phyloP scores from a whole-genome alignment of 176 grass and related monocot genomes.

The Oryza rufipogon region DNA sequence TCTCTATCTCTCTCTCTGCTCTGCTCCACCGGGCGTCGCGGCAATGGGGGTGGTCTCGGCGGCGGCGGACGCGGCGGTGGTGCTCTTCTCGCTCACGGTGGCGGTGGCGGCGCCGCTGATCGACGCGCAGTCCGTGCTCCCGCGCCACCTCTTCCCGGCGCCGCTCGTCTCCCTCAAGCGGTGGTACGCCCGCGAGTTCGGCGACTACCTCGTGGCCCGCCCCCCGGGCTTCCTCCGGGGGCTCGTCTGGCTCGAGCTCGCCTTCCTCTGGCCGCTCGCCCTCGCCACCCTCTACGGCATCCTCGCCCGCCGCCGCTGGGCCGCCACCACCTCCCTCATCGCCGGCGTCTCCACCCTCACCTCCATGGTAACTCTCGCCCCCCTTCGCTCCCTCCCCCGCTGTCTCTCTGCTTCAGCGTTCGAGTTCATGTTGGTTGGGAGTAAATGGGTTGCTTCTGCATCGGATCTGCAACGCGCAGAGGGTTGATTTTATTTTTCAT shows the following conservation, averaged over 20 bases:
- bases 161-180: slow-evolving; percentile 53
- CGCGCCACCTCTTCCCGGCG: slow-evolving; percentile 46
- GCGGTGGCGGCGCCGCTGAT: slow-evolving; percentile 57
- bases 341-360: slow-evolving; percentile 65
- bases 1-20: no score
- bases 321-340: slow-evolving; percentile 76
- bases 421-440: background rate
- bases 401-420: background rate
- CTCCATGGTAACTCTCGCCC: slow-evolving; percentile 54
- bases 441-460: background rate
- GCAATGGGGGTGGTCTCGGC: slow-evolving; percentile 60
- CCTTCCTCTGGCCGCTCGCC: slow-evolving; percentile 81
- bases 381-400: background rate
- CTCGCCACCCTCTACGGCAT: slow-evolving; percentile 72
- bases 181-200: slow-evolving; percentile 67
- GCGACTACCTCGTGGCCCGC: slow-evolving; percentile 66
- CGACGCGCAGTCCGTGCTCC: slow-evolving; percentile 61
- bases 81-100: slow-evolving; percentile 62
- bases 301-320: slow-evolving; percentile 65
- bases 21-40: no score
- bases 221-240: slow-evolving; percentile 66
- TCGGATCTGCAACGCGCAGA: background rate
- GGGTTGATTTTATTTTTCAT: background rate
- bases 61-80: slow-evolving; percentile 44
- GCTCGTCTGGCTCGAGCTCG: slow-evolving; percentile 64